These are phyloP conservation scores for Isatis tinctoria DNA, from an alignment of 345 rosid genomes.

Conservation along the genomic window DNA sequence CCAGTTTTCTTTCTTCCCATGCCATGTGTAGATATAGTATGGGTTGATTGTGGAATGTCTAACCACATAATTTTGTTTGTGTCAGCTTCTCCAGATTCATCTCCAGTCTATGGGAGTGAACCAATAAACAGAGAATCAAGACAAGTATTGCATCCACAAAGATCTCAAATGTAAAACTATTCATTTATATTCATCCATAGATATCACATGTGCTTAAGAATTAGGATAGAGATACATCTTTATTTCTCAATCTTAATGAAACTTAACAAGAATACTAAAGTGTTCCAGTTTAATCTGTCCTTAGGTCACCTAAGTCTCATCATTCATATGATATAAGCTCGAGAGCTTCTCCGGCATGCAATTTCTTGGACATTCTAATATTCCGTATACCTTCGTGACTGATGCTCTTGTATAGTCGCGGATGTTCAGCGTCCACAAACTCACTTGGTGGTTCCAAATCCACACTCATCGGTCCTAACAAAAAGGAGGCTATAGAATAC, in stretches of 20 bases:
- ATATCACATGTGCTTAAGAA: too few relatives aligned
- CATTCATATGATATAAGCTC: conserved; percentile 14
- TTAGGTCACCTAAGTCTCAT: neutral
- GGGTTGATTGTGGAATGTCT: too few relatives aligned
- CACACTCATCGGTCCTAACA: conserved; percentile 48
- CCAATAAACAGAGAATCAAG: too few relatives aligned
- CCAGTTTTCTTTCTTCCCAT: too few relatives aligned
- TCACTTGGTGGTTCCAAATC: conserved; percentile 28
- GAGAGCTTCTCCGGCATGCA: conserved; percentile 31
- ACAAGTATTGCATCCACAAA: too few relatives aligned
- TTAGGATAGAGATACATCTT: neutral
- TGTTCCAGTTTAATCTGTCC: neutral
- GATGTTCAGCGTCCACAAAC: conserved; percentile 32
- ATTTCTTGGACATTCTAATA: neutral
- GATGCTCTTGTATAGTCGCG: conserved; percentile 24
- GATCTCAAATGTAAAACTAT: too few relatives aligned
- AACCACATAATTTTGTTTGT: too few relatives aligned
- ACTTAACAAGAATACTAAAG: neutral
- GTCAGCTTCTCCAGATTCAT: too few relatives aligned
- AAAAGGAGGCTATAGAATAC: conserved; percentile 65
- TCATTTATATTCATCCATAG: too few relatives aligned
- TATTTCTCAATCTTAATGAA: neutral
- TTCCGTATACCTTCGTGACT: conserved; percentile 25
- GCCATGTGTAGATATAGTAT: too few relatives aligned
- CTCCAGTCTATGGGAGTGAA: too few relatives aligned